phyloP scores from a whole-genome alignment of 2,329 filamentous ascomycete genomes.

The Claviceps quebecensis region DNA sequence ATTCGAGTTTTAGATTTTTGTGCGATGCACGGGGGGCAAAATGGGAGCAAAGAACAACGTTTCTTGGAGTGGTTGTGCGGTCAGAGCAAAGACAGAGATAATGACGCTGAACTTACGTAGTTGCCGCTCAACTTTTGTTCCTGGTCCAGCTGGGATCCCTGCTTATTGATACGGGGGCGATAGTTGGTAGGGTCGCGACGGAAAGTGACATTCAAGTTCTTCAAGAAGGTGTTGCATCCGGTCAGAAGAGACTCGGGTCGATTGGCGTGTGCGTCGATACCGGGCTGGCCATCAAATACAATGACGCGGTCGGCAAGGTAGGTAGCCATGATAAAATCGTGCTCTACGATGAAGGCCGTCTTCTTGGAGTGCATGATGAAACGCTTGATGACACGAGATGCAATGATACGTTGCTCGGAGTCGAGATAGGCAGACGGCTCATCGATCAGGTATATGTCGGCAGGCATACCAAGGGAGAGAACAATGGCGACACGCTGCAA shows the following conservation, averaged over 20 bases:
- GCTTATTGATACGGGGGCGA: conserved; percentile 97
- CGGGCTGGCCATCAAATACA: conserved; percentile 91
- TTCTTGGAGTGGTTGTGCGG: neutral
- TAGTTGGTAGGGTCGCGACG: conserved; percentile 92
- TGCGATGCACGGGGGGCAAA: neutral
- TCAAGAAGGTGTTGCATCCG: conserved; percentile 91
- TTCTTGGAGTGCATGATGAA: conserved; percentile 99
- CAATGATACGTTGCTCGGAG: conserved; percentile 97
- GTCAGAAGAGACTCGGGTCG: conserved; percentile 82
- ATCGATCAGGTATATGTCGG: conserved; percentile 97
- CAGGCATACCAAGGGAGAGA: conserved; percentile 84
- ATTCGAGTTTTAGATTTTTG: neutral
- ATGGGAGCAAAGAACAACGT: neutral
- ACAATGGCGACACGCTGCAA: conserved; percentile 98
- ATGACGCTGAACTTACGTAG: conserved; percentile 49
- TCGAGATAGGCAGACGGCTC: conserved; percentile 96
- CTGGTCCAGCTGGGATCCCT: conserved; percentile 87
- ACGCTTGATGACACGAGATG: conserved; percentile 93
- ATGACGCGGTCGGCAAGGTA: conserved; percentile 83
- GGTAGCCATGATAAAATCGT: conserved; percentile 96
- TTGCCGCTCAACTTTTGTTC: conserved; percentile 92
- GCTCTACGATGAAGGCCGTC: conserved; percentile 97
- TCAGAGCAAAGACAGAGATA: neutral
- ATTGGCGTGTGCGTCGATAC: conserved; percentile 77
- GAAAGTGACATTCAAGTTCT: conserved; percentile 97